phyloP scores from a whole-genome alignment of 176 grass and related monocot genomes.

The Triticum monococcum region DNA sequence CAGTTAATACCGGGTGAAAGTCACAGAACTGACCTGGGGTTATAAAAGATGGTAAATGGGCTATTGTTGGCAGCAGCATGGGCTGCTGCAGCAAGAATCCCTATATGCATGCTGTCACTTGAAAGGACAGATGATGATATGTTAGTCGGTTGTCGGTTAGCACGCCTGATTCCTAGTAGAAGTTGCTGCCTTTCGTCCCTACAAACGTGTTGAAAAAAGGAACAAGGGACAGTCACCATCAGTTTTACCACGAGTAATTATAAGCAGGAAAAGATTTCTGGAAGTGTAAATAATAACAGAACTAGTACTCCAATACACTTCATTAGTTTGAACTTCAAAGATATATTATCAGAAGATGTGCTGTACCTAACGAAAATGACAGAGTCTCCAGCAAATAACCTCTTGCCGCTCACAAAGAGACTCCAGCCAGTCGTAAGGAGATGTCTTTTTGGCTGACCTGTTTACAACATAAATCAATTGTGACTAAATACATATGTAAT shows the following conservation, averaged over 20 bases:
- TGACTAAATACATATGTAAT: background rate
- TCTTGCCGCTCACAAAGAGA: constrained; percentile 74
- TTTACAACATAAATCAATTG: background rate
- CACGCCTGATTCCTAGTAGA: constrained; percentile 75
- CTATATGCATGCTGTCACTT: constrained; percentile 96
- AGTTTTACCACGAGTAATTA: background rate
- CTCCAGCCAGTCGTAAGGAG: constrained; percentile 80
- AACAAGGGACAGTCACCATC: constrained; percentile 15
- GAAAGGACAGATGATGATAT: constrained; percentile 89
- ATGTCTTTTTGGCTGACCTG: constrained; percentile 74
- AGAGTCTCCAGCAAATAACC: constrained; percentile 66
- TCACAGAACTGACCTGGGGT: constrained; percentile 66
- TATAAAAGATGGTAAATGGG: constrained; percentile 91
- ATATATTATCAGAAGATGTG: background rate
- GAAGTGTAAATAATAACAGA: background rate
- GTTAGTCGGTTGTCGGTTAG: constrained; percentile 65
- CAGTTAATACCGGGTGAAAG: background rate
- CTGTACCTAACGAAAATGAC: constrained; percentile 67
- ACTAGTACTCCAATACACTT: background rate
- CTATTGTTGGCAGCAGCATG: constrained; percentile 80
- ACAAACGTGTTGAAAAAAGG: background rate
- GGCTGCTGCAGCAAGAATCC: constrained; percentile 87
- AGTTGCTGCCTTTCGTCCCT: constrained; percentile 82
- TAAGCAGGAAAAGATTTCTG: background rate
- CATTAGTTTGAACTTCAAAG: background rate